phyloP scores from a whole-genome alignment of 441 rosid genomes.

The Lepidium campestre region DNA sequence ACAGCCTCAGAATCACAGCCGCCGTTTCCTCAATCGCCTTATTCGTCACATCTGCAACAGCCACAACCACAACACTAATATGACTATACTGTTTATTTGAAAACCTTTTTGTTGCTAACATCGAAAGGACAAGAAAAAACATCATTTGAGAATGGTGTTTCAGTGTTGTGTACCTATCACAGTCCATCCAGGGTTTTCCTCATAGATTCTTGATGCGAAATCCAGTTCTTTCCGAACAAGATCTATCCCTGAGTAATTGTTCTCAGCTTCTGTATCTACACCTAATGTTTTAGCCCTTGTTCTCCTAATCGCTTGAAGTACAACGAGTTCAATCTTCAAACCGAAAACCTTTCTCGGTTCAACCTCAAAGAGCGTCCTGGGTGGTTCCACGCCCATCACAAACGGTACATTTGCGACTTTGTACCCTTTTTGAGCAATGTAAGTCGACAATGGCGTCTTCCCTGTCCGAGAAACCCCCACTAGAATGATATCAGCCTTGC shows the following conservation, averaged over 20 bases:
- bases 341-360: slow-evolving; percentile 78
- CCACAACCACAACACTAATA: background rate
- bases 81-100: background rate
- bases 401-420: slow-evolving; percentile 85
- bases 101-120: background rate
- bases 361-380: slow-evolving; percentile 55
- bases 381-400: slow-evolving; percentile 75
- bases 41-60: slow-evolving; percentile 72
- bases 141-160: background rate
- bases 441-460: slow-evolving; percentile 80
- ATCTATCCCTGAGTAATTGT: slow-evolving; percentile 83
- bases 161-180: slow-evolving; percentile 52
- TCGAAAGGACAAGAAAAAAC: background rate
- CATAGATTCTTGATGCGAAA: slow-evolving; percentile 52
- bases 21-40: slow-evolving; percentile 94
- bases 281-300: slow-evolving; percentile 78
- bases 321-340: slow-evolving; percentile 63
- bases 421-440: slow-evolving; percentile 79
- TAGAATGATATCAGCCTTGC: slow-evolving; percentile 66
- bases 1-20: slow-evolving; percentile 66
- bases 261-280: slow-evolving; percentile 40
- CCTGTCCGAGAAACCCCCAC: slow-evolving; percentile 84
- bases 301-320: slow-evolving; percentile 64
- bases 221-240: slow-evolving; percentile 63
- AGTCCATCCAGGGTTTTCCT: slow-evolving; percentile 76